Evolutionary conservation across 1,139 yeast genomes (phyloP), one percentile per base, ranked within the genome.

Genomic region (Lodderomyces margitis): DNA sequence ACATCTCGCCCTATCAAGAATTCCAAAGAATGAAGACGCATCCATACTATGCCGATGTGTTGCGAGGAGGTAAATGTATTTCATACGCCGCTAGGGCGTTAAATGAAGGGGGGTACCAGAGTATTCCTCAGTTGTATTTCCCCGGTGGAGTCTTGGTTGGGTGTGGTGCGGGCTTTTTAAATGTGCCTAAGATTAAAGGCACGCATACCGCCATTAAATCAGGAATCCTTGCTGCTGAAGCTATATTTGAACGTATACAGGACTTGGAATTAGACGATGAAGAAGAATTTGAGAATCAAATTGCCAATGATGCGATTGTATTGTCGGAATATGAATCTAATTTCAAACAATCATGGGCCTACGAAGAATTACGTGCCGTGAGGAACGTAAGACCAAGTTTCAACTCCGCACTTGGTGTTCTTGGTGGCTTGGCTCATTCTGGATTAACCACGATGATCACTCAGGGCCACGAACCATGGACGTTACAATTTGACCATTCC

Each of bases 141-240:
- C 98, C 98, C 5, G 98, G 98, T 42, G 98, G 98, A 42, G 82
- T 89, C 5, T 68, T 92, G 21, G 92, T 92, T 33, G 98, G 98
- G 24, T 94, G 96, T 48, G 70, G 94, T 41, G 98, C 98, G 7
- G 98, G 98, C 1, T 91, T 92, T 61, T 78, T 92, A 75, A 92
- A 92, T 60, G 98, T 92, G 36, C 97, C 98, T 36, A 92, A 92
- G 61, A 86, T 92, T 56, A 92, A 92, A 66, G 98, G 98, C n/a
- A 84, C 97, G 0, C 98, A 92, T 60, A 91, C 97, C 0, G 98
- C 98, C 2, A 86, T 92, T 79, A 92, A 91, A 62, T 76, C 94
- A 9, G 98, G 98, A 28, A 83, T 92, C 74, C 66, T 92, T 23
- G 98, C 98, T 2, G 98, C 98, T 1, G 98, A 92, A 55, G 61